Base-by-base conservation (phyloP, 345 rosid genomes). In the Citrus reticulata region DNA sequence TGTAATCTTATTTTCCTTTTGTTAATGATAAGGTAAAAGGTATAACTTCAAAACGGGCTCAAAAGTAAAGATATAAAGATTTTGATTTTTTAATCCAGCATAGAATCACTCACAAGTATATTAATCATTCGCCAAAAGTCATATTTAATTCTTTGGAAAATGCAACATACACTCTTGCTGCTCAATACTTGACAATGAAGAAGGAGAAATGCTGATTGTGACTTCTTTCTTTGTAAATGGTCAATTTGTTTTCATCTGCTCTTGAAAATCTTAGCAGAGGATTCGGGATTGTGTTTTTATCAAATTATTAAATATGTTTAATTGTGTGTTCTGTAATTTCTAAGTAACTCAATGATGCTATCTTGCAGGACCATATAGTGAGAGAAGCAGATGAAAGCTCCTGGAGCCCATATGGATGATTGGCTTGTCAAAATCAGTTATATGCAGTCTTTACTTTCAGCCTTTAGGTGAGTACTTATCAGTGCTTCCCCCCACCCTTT, bases 391-490 rank as follows among this genome's bases (percentile, higher is more conserved):
- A 70, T 32, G 19, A 6, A 32, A 37, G 54, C 27, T 60, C 67
- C 39, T 25, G 7, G 35, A 55, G 69, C 39, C 55, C 58, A 27
- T 63, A 32, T 54, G 85, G 75, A 68, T 35, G 30, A 51, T 24
- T 64, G 30, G 81, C 76, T 42, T 73, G 37, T 29, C 66, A 72
- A 78, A 42, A 70, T 68, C 54, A 32, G 78, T 49, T 49, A 61
- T 59, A 68, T 74, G 80, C 83, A 42, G 83, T 73, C 66, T 72
- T 77, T 72, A 27, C 71, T 80, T 57, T 79, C 74, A 54, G 78
- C 77, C 70, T 79, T 80, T 89, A 22, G 96, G 97, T 95, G 90
- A 90, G 98, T 86, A 59, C 76, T 58, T 84, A 11, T 46, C 11
- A 39, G 42, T 37, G 40, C 40, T 37, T 37, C 9, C 8, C 40